A percentile compares a stretch with the other conserved stretches of the same genome.
phyloP scores from a whole-genome alignment of 495 filamentous ascomycete genomes.

The Diplogelasinospora grovesii region DNA sequence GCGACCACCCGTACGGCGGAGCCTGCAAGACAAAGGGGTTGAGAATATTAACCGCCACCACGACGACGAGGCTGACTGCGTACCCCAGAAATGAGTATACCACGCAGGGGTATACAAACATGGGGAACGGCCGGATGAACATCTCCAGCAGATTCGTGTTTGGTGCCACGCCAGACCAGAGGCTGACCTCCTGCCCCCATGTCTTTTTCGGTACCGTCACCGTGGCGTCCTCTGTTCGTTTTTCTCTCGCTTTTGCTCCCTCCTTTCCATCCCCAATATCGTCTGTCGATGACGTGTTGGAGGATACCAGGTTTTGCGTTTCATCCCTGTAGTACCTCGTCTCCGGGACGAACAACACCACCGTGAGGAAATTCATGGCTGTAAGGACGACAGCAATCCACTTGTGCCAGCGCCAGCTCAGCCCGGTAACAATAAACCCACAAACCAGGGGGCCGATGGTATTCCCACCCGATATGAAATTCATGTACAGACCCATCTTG shows the following conservation, averaged over 20 bases:
- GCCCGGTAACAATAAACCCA: conserved; percentile 30
- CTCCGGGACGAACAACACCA: conserved; percentile 33
- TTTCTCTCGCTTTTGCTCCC: conserved; percentile 3
- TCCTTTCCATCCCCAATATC: no score
- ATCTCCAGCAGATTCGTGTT: conserved; percentile 21
- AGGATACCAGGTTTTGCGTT: conserved; percentile 4
- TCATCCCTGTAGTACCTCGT: conserved; percentile 32
- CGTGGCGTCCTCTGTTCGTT: background rate
- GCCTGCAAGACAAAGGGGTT: conserved; percentile 58
- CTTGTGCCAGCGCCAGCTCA: conserved; percentile 35
- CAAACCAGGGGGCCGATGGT: conserved; percentile 35
- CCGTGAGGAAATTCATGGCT: conserved; percentile 26
- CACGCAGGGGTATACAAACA: conserved; percentile 37
- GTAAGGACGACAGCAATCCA: conserved; percentile 29
- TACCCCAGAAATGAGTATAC: conserved; percentile 37
- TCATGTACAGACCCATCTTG: conserved; percentile 35
- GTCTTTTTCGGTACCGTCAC: conserved; percentile 17
- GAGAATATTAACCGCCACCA: conserved; percentile 56
- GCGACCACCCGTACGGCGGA: conserved; percentile 56
- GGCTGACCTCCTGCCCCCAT: conserved; percentile 19
- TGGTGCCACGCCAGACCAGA: conserved; percentile 20
- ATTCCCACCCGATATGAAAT: conserved; percentile 33
- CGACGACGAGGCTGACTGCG: conserved; percentile 44
- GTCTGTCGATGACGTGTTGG: conserved; percentile 1
- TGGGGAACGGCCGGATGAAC: conserved; percentile 32